A percentile compares a stretch with the other conserved stretches of the same genome.
These are phyloP conservation scores for Ogataea hybrid DNA, from an alignment of 1,139 yeast species.

Conservation along the genomic window DNA sequence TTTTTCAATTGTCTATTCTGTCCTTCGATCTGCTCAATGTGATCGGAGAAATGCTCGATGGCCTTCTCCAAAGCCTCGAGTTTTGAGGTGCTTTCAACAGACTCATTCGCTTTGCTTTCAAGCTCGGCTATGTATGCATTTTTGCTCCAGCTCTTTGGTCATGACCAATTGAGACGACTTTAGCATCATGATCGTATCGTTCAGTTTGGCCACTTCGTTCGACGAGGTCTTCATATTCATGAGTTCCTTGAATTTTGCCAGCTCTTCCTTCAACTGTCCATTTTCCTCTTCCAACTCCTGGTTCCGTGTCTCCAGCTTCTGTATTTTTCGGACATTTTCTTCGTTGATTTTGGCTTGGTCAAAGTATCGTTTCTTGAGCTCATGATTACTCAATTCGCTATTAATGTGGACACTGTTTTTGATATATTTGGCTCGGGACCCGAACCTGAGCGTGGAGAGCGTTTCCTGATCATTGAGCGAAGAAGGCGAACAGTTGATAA, in stretches of 20 bases:
- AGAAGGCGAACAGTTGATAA: slow-evolving; percentile 77
- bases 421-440: slow-evolving; percentile 73
- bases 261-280: slow-evolving; percentile 14
- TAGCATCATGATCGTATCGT: slow-evolving; percentile 17
- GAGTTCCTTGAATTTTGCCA: slow-evolving; percentile 17
- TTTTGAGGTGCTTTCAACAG: slow-evolving; percentile 34
- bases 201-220: slow-evolving; percentile 14
- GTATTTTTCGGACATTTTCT: slow-evolving; percentile 33
- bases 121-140: slow-evolving; percentile 40
- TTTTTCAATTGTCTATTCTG: slow-evolving; percentile 44
- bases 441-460: slow-evolving; percentile 74
- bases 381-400: slow-evolving; percentile 53
- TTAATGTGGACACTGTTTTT: slow-evolving; percentile 68
- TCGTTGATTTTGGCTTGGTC: slow-evolving; percentile 46
- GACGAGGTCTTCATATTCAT: slow-evolving; percentile 11
- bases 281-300: slow-evolving; percentile 18
- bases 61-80: slow-evolving; percentile 39
- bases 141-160: slow-evolving; percentile 40
- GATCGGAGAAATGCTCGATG: slow-evolving; percentile 42
- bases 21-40: slow-evolving; percentile 39
- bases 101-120: slow-evolving; percentile 30
- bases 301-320: slow-evolving; percentile 19
- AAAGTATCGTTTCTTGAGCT: slow-evolving; percentile 22
- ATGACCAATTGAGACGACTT: slow-evolving; percentile 35
- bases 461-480: slow-evolving; percentile 64